Percentiles rank a stretch among this genome's conserved stretches.
These are phyloP conservation scores for Ophiostoma piceae DNA, from an alignment of 2,329 filamentous ascomycete genomes.

Conservation along the genomic window DNA sequence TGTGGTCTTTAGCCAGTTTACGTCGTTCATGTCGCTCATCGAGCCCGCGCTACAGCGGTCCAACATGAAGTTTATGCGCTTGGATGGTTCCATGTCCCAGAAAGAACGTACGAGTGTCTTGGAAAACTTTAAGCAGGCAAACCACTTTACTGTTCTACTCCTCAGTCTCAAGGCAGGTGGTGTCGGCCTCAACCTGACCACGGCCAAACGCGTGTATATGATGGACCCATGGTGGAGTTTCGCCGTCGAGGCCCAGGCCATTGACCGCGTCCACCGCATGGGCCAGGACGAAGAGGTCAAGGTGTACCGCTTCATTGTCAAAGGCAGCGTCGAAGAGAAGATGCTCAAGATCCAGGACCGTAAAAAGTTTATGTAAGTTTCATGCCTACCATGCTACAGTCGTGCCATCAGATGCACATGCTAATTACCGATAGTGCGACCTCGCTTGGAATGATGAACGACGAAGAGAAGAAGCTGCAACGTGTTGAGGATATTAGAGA, in stretches of 20 bases:
- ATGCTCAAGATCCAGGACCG: constrained; percentile 91
- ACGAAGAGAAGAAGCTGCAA: constrained; percentile 86
- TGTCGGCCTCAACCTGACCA: constrained; percentile 87
- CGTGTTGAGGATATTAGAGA: constrained; percentile 92
- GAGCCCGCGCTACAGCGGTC: constrained; percentile 69
- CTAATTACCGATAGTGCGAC: constrained; percentile 60
- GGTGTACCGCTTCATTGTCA: constrained; percentile 83
- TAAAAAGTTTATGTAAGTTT: constrained; percentile 84
- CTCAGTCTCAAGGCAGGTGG: constrained; percentile 85
- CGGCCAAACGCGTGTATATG: constrained; percentile 87
- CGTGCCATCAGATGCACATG: not conserved
- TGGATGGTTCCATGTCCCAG: constrained; percentile 87
- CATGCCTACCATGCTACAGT: not conserved
- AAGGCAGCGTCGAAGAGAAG: constrained; percentile 86
- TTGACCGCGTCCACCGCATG: constrained; percentile 96
- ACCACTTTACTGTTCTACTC: constrained; percentile 67
- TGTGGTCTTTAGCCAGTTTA: constrained; percentile 96
- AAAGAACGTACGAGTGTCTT: constrained; percentile 77
- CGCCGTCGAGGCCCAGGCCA: constrained; percentile 92
- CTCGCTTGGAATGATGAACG: constrained; percentile 86
- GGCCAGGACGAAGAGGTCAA: constrained; percentile 82
- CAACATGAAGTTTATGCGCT: constrained; percentile 73
- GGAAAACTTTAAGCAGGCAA: constrained; percentile 58
- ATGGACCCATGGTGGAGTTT: constrained; percentile 99
- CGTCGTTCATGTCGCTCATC: constrained; percentile 88